Evolutionary conservation across 2,329 filamentous ascomycete species (phyloP), one percentile per base, ranked within the genome.

Genomic region (Lithohypha guttulata): DNA sequence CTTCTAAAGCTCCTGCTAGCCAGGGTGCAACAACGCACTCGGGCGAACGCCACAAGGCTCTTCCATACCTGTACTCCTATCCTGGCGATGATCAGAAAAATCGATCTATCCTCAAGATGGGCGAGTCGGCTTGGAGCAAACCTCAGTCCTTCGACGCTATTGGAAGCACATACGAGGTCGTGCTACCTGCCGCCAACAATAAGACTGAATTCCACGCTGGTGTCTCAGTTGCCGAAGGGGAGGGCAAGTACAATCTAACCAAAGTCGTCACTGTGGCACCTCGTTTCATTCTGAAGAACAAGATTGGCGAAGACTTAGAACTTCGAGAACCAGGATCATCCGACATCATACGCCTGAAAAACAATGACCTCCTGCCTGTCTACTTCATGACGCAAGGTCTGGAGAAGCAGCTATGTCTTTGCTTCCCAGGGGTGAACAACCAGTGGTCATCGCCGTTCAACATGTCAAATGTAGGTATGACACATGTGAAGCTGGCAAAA

Each of bases 401-500:
- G 1, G 76, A 82, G 29, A 95, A 96, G 56, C 91, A 98, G 57
- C 66, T 98, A 4, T 93, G 85, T 46, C 67, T 98, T 6, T 93
- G 87, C 60, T 94, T 93, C 58, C 84, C 87, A 1, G 91, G 89
- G 0, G 76, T 95, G 31, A 93, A 93, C 62, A 95, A 94, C 55
- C 85, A 91, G 51, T 98, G 91, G 91, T 93, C 89, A 0, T 91
- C 91, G 9, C 87, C 91, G 0, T 95, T 98, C 68, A 94, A 93
- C 56, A 95, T 98, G 53, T 87, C 87, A 0, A 91, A 96, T 54
- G 72, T 96, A 29, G 91, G 91, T 14, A 93, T 81, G 10, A 81
- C 85, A 1, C 85, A 98, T 57, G 75, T 98, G 59, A 98, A 98
- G 64, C 74, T 98, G 42, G 84, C 89, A 14, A 93, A 87, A 61